phyloP scores from a whole-genome alignment of 768 basidiomycete genomes.

The Xerocomellus dryophilus region DNA sequence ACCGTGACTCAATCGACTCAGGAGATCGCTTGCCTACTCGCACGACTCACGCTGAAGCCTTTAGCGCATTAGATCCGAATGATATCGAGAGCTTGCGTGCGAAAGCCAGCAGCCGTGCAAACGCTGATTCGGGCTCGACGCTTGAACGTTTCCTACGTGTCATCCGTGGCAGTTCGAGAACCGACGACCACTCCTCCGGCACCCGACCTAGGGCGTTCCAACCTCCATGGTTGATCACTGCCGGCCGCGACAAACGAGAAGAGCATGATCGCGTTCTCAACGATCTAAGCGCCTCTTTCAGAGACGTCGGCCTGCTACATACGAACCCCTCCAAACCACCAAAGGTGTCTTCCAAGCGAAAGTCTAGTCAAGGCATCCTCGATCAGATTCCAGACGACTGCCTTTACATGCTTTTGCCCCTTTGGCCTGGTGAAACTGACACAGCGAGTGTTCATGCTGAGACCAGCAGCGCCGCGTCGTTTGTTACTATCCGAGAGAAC shows the following conservation, averaged over 20 bases:
- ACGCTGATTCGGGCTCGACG: constrained; percentile 17
- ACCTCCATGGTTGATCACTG: constrained; percentile 65
- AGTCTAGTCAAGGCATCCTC: constrained; percentile 43
- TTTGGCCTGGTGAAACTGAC: constrained; percentile 81
- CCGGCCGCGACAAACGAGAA: constrained; percentile 63
- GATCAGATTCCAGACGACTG: constrained; percentile 63
- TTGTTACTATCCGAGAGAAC: constrained; percentile 44
- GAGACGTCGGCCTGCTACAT: constrained; percentile 75
- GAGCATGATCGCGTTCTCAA: constrained; percentile 65
- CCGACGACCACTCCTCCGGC: constrained; percentile 22
- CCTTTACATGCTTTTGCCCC: constrained; percentile 78
- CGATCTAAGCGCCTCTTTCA: constrained; percentile 72
- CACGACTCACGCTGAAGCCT: constrained; percentile 63
- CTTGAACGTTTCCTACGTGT: constrained; percentile 23
- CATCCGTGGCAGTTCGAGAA: constrained; percentile 19
- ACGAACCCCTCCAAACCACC: constrained; percentile 40
- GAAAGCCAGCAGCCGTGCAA: constrained; percentile 29
- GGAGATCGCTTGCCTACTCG: constrained; percentile 37
- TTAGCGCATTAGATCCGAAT: constrained; percentile 54
- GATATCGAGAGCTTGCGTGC: constrained; percentile 45
- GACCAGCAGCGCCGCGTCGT: constrained; percentile 29
- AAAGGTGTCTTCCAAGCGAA: constrained; percentile 19
- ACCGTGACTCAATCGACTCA: constrained; percentile 29
- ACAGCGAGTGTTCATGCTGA: constrained; percentile 31
- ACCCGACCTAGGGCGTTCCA: constrained; percentile 35